Base-by-base conservation (phyloP, 2,329 filamentous ascomycete genomes). In the Colletotrichum sp. region DNA sequence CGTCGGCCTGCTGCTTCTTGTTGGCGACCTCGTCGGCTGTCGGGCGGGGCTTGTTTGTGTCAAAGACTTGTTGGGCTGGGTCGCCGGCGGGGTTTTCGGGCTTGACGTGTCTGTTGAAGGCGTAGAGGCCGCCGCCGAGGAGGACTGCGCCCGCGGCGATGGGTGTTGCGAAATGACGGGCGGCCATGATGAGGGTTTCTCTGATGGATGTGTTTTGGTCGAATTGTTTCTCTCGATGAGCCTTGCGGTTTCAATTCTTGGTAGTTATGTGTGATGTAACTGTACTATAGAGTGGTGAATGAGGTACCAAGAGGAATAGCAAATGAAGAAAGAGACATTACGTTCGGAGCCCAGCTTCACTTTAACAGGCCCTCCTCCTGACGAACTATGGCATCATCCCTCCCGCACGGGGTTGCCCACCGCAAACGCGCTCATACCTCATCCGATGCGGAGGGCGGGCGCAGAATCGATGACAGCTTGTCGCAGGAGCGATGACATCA, bases 1-100 rank as follows among this genome's bases (percentile, higher is more conserved):
- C 78, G 13, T 83, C 77, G 5, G 80, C 81, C 8, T 71, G 67
- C 24, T 74, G 59, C 34, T 74, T 74, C n/a, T 64, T 71, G 34
- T 39, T 24, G 26, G 67, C 63, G 1, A 68, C 59, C 14, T 77
- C 67, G 39, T 77, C 76, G 30, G 76, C 60, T 6, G 61, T 67
- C 6, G 74, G 74, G 34, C 74, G 76, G 5, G 61, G 36, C 32
- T 68, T 74, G n/a, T 66, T 26, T 1, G 16, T 9, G 14, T 71
- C 34, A 21, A 52, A 21, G 18, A 68, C 55, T 24, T 77, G 76
- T 4, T 77, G 74, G 1, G 76, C 36, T 2, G 74, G 43, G 36
- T 77, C 76, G 34, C 69, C 70, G 24, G 66, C 30, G 0, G 60
- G 28, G 18, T 34, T n/a, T 5, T 69, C 32, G 6, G 74, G 68